Conservation (phyloP, 176 grass and related monocot genomes). For the Chrysopogon serrulatus region DNA sequence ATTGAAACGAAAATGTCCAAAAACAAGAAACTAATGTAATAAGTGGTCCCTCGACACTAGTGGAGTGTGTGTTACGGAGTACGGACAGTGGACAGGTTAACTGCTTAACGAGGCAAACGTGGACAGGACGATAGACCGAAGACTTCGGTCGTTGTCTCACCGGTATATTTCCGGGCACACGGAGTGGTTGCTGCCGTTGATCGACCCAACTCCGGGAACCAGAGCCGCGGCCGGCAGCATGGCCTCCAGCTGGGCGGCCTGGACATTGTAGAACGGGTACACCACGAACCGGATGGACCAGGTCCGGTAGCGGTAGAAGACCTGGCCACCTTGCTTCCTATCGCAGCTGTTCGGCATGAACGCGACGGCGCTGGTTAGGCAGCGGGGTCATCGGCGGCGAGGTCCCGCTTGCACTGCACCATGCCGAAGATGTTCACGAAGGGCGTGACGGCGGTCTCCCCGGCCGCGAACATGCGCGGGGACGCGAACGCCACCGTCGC, state of each 20-base stretch:
- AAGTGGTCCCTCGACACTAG: background rate
- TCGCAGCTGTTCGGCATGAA: background rate
- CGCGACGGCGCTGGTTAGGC: background rate
- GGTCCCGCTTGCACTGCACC: conserved; percentile 53
- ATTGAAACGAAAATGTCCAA: background rate
- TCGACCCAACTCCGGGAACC: background rate
- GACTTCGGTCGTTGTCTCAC: background rate
- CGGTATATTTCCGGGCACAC: background rate
- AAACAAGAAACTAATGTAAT: background rate
- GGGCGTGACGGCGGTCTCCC: background rate
- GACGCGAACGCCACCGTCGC: conserved; percentile 9
- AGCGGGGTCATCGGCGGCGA: background rate
- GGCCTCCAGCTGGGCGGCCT: conserved; percentile 12
- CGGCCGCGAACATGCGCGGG: conserved; percentile 34
- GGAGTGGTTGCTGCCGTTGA: background rate
- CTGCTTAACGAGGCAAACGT: background rate
- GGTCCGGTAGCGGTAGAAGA: background rate
- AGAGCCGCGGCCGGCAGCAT: background rate
- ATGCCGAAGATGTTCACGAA: conserved; percentile 33
- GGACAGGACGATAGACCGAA: background rate
- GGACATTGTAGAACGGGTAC: conserved; percentile 30
- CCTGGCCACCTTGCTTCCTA: background rate
- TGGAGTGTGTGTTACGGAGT: background rate
- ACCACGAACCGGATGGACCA: conserved; percentile 47
- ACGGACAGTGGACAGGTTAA: background rate